Base-by-base conservation (phyloP, 805 yeast genomes). In the Candida multigemmis region DNA sequence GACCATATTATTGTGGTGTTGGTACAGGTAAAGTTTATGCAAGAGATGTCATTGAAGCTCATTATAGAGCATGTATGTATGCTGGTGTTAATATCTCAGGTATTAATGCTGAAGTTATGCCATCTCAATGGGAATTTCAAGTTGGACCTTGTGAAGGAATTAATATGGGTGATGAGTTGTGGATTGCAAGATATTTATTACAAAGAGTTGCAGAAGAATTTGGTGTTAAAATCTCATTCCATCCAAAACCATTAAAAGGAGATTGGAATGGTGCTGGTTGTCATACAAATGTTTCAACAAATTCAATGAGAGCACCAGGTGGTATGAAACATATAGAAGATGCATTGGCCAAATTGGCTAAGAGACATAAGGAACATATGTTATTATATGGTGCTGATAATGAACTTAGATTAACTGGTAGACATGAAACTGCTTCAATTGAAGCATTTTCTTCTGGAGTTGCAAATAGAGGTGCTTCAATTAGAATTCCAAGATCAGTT, bases 211-310 rank as follows among this genome's bases (percentile, higher is more conserved):
- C 97, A 41, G 98, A 91, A 71, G 98, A 91, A 63, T 91, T 91
- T 52, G 97, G 95, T 57, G 93, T 91, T 57, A 87, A 86, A 80
- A 89, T 91, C 46, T 85, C 96, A 24, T 79, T 87, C 80, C 98
- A 91, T 77, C 98, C 98, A 65, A 91, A 91, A 75, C 97, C 98
- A 46, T 74, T 91, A 60, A 74, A 79, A 71, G 97, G 97, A 48
- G 97, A 89, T 68, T 91, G 97, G 97, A 91, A 91, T 61, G 98
- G 98, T 71, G 97, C 98, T 60, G 98, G 98, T 51, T 89, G 97
- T 73, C 98, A 91, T 68, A 91, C 98, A 59, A 91, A 91, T 61
- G 97, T 91, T 36, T 86, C 96, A 25, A 91, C 98, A 48, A 73
- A 70, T 60, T 54, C 53, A 27, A 91, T 89, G 97, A 86, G 98